Percentiles rank a stretch among this genome's conserved stretches.
Evolutionary conservation across 1,284 basidiomycete species (phyloP).

Genomic region (Ustilago lituana): DNA sequence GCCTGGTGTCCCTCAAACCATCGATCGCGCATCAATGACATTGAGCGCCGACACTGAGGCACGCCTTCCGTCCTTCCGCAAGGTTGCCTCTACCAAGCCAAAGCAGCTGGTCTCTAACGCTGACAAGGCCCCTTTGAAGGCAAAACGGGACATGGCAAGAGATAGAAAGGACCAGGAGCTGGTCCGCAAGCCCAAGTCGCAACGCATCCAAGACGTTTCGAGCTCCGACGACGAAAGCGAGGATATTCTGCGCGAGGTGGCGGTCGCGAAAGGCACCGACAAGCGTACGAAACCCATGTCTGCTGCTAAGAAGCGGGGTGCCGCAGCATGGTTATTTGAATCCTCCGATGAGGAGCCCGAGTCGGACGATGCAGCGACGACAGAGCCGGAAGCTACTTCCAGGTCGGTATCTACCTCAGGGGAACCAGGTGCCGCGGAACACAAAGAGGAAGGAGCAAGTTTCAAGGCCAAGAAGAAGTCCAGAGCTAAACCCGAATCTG

Average conservation of each 20-base stretch:
- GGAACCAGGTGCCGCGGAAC: constrained; percentile 14
- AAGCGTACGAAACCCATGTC: constrained; percentile 5
- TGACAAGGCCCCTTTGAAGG: constrained; percentile 1
- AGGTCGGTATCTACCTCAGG: constrained; percentile 31
- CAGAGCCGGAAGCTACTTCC: constrained; percentile 13
- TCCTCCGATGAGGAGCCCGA: constrained; percentile 25
- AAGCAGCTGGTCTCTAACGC: constrained; percentile 10
- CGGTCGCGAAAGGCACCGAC: constrained; percentile 1
- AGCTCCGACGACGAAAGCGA: constrained; percentile 29
- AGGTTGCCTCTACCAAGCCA: constrained; percentile 6
- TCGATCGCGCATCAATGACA: constrained; percentile 1
- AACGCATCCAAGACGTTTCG: background rate
- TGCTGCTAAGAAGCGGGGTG: constrained; percentile 22
- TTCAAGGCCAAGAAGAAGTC: constrained; percentile 23
- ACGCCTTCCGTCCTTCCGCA: constrained; percentile 53
- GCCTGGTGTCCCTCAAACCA: background rate
- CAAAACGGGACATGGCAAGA: constrained; percentile 3
- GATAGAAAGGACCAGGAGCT: constrained; percentile 3
- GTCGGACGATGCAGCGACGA: constrained; percentile 18
- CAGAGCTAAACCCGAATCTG: constrained; percentile 11
- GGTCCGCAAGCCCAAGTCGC: constrained; percentile 9
- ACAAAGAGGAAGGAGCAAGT: background rate
- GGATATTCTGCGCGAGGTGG: background rate
- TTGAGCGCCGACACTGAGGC: constrained; percentile 8
- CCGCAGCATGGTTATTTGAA: constrained; percentile 17